Conservation (phyloP, 148 eudicot species). For the Beta vulgaris region DNA sequence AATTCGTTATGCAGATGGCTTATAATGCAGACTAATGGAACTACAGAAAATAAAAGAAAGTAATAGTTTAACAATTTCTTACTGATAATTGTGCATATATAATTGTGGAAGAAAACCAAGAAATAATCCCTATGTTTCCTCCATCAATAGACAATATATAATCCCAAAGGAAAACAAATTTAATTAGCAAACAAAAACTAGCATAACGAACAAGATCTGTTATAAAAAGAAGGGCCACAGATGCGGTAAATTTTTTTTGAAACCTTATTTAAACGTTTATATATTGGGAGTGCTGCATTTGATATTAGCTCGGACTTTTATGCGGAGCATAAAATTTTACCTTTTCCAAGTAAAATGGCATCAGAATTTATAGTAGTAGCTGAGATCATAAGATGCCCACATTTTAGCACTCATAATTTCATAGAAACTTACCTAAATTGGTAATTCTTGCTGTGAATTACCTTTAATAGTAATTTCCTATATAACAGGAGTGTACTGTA, state of each 20-base stretch:
- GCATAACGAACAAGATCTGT: constrained; percentile 23
- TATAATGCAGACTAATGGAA: background rate
- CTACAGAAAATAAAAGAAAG: background rate
- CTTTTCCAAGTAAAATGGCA: constrained; percentile 9
- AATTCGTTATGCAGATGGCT: no score
- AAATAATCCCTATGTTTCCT: constrained; percentile 26
- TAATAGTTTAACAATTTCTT: no score
- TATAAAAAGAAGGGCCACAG: constrained; percentile 9
- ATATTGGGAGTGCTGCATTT: constrained; percentile 8
- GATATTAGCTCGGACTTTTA: constrained; percentile 16
- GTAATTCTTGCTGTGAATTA: background rate
- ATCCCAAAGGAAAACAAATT: constrained; percentile 18
- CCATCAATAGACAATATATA: no score
- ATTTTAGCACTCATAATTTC: background rate
- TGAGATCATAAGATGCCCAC: constrained; percentile 24
- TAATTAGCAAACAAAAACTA: background rate
- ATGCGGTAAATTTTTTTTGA: background rate
- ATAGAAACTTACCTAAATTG: background rate
- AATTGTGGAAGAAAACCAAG: constrained; percentile 1
- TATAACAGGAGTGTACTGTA: background rate
- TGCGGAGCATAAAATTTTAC: constrained; percentile 7
- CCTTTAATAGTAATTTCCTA: background rate
- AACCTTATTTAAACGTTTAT: background rate
- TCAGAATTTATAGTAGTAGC: background rate
- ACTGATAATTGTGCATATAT: background rate